Conservation (phyloP, 495 filamentous ascomycete species). For the Tuber magnatum region DNA sequence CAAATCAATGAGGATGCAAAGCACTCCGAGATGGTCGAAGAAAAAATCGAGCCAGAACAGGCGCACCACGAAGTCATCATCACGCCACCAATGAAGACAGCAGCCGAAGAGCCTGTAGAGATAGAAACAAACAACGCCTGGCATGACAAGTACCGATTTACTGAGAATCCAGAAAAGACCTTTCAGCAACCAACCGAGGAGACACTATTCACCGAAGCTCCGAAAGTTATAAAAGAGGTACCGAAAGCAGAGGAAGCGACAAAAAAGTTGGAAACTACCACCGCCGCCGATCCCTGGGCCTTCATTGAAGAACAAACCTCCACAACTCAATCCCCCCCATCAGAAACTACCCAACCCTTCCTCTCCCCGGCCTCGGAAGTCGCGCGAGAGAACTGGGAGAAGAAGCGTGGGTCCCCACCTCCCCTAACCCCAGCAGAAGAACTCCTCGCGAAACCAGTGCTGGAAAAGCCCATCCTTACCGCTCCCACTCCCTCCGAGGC, state of each 20-base stretch:
- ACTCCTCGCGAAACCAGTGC: background rate
- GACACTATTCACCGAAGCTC: background rate
- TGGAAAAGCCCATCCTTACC: background rate
- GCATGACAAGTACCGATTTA: background rate
- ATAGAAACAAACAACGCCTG: background rate
- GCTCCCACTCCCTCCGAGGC: background rate
- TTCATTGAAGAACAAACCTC: background rate
- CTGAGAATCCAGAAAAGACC: background rate
- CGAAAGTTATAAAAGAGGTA: background rate
- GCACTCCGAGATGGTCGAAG: background rate
- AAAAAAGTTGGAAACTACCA: background rate
- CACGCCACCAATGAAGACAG: background rate
- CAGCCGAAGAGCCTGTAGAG: background rate
- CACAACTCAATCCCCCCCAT: background rate
- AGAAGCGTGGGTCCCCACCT: background rate
- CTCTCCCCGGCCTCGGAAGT: constrained; percentile 16
- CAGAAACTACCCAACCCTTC: background rate
- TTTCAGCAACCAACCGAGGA: background rate
- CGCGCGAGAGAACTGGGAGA: constrained; percentile 19
- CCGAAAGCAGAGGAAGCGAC: background rate
- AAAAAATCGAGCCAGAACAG: background rate
- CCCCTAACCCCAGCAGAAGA: background rate
- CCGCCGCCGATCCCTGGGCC: background rate
- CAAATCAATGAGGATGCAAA: background rate
- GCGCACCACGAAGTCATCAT: background rate